phyloP scores from a whole-genome alignment of 148 eudicot species.

The Arctostaphylos glauca region DNA sequence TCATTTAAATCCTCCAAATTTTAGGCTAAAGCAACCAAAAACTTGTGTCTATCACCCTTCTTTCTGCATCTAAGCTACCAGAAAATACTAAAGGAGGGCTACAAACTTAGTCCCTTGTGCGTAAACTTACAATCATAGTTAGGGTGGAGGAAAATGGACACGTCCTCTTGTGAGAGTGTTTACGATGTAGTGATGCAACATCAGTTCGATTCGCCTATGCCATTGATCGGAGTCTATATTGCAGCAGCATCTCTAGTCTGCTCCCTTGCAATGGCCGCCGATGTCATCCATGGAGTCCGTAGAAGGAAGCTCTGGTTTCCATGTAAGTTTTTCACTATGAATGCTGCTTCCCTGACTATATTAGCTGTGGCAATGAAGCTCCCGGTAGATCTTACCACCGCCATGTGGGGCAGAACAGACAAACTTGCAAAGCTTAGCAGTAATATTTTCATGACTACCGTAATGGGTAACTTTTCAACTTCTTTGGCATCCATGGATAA shows the following conservation, averaged over 20 bases:
- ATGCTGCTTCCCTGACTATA: slow-evolving; percentile 21
- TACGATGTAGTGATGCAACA: not conserved
- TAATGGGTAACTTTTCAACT: slow-evolving; percentile 21
- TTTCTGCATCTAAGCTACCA: not conserved
- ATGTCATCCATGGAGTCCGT: slow-evolving; percentile 10
- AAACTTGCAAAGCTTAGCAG: slow-evolving; percentile 27
- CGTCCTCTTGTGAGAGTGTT: not conserved
- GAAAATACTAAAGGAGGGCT: not conserved
- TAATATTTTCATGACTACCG: slow-evolving; percentile 15
- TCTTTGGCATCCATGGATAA: slow-evolving; percentile 25
- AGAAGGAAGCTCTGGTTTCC: slow-evolving; percentile 16
- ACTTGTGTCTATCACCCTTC: not conserved
- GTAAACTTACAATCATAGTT: not conserved
- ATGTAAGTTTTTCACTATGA: slow-evolving; percentile 1
- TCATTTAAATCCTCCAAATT: too few relatives aligned
- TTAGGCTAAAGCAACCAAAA: not conserved
- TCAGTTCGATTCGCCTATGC: slow-evolving; percentile 11
- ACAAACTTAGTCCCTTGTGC: not conserved
- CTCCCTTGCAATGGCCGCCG: slow-evolving; percentile 15
- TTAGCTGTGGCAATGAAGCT: slow-evolving; percentile 26
- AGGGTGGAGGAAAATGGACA: not conserved
- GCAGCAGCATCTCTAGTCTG: slow-evolving; percentile 29
- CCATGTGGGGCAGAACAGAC: slow-evolving; percentile 15
- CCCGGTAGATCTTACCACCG: slow-evolving; percentile 19
- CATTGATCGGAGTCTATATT: slow-evolving; percentile 28